phyloP scores from a whole-genome alignment of 1,284 basidiomycete genomes.

The Trichosporon inkin region DNA sequence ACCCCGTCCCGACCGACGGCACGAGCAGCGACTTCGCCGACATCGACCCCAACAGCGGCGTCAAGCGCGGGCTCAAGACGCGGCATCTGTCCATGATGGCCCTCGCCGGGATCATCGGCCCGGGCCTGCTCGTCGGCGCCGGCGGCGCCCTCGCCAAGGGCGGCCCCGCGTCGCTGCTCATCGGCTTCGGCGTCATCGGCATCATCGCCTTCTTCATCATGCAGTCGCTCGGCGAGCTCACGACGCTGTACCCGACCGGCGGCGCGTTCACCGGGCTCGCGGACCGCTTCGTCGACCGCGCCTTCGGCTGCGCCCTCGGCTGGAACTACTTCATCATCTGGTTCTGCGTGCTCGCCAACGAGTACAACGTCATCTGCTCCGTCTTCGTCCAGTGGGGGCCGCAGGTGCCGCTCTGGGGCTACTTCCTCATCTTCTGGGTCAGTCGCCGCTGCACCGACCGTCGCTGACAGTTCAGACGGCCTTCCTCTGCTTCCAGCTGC shows the following conservation, averaged over 20 bases:
- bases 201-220: slow-evolving; percentile 27
- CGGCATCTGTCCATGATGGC: slow-evolving; percentile 38
- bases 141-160: slow-evolving; percentile 25
- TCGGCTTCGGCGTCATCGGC: slow-evolving; percentile 29
- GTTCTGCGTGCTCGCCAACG: slow-evolving; percentile 33
- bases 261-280: slow-evolving; percentile 27
- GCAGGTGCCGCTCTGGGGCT: slow-evolving; percentile 27
- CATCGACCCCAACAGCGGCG: slow-evolving; percentile 21
- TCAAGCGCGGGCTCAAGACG: slow-evolving; percentile 29
- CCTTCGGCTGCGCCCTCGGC: slow-evolving; percentile 24
- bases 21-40: slow-evolving; percentile 5
- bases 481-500: slow-evolving; percentile 32
- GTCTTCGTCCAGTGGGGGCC: slow-evolving; percentile 21
- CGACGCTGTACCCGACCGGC: slow-evolving; percentile 26
- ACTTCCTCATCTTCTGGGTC: slow-evolving; percentile 28
- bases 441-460: slow-evolving; percentile 19
- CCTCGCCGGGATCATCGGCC: slow-evolving; percentile 29
- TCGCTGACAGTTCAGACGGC: slow-evolving; percentile 32
- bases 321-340: slow-evolving; percentile 34
- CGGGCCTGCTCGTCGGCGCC: slow-evolving; percentile 26
- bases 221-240: slow-evolving; percentile 30
- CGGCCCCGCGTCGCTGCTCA: slow-evolving; percentile 26
- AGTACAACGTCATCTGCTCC: slow-evolving; percentile 29
- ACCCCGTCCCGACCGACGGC: background rate
- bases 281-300: slow-evolving; percentile 29